phyloP scores from a whole-genome alignment of 805 yeast species.

The Lachancea fermentati region DNA sequence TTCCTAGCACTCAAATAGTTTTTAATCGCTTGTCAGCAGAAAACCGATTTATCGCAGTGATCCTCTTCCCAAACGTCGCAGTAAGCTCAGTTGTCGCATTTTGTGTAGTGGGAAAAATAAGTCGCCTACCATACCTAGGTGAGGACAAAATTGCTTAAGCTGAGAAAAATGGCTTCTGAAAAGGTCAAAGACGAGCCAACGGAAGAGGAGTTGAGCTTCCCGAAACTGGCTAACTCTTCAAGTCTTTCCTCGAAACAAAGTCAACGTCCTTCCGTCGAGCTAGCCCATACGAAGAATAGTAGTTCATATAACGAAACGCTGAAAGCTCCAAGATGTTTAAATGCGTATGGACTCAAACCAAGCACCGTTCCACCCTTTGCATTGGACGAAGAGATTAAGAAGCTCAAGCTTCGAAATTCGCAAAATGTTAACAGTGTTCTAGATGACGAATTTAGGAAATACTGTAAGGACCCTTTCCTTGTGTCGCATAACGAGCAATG shows the following conservation, averaged over 20 bases:
- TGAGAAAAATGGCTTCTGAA: background rate
- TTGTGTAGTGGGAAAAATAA: background rate
- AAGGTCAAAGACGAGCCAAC: background rate
- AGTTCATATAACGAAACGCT: background rate
- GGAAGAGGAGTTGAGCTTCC: background rate
- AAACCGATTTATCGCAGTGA: too few species aligned
- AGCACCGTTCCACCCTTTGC: slow-evolving; percentile 60
- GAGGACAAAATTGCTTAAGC: background rate
- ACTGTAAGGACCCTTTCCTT: slow-evolving; percentile 32
- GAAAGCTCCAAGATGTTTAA: slow-evolving; percentile 11
- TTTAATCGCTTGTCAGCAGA: too few species aligned
- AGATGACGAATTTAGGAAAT: slow-evolving; percentile 24
- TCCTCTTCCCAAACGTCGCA: too few species aligned
- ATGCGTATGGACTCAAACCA: slow-evolving; percentile 36
- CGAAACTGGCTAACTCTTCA: background rate
- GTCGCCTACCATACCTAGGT: background rate
- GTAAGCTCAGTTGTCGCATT: background rate
- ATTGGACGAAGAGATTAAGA: slow-evolving; percentile 39
- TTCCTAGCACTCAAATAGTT: too few species aligned
- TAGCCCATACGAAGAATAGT: background rate
- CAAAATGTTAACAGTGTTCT: slow-evolving; percentile 7
- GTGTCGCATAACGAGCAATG: slow-evolving; percentile 41
- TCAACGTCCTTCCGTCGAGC: background rate
- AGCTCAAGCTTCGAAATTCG: slow-evolving; percentile 12
- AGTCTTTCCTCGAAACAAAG: background rate